These are phyloP conservation scores for Vitrella brassicaformis DNA, from an alignment of 73 alveolate species.

Conservation along the genomic window DNA sequence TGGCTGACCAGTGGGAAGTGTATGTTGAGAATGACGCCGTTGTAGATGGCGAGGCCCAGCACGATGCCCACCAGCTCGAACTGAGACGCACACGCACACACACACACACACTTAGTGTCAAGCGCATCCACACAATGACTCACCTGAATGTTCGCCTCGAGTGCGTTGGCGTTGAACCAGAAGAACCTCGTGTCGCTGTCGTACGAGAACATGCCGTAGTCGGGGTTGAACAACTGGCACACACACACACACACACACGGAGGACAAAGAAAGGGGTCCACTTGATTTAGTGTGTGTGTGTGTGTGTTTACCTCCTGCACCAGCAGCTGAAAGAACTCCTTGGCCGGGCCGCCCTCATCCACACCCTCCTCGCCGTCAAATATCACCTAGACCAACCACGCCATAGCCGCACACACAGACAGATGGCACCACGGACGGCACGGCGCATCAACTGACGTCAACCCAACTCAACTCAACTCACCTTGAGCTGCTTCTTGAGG, in stretches of 20 bases:
- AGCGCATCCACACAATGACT: neutral
- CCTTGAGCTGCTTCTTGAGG: slow-evolving; percentile 75
- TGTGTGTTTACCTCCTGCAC: slow-evolving; percentile 37
- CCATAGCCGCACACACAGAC: too few species aligned
- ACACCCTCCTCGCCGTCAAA: slow-evolving; percentile 88
- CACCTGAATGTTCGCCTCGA: slow-evolving; percentile 1
- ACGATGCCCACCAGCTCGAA: slow-evolving; percentile 82
- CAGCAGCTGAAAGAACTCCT: slow-evolving; percentile 82
- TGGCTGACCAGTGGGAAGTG: slow-evolving; percentile 81
- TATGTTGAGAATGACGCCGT: slow-evolving; percentile 70
- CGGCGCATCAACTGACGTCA: too few species aligned
- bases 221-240: slow-evolving; percentile 22
- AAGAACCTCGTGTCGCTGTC: slow-evolving; percentile 60
- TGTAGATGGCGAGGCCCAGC: slow-evolving; percentile 88
- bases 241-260: neutral
- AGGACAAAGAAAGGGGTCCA: neutral
- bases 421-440: too few species aligned
- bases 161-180: slow-evolving; percentile 85
- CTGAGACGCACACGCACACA: slow-evolving; percentile 1
- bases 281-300: neutral
- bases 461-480: too few species aligned
- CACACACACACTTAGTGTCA: neutral
- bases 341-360: slow-evolving; percentile 96
- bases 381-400: too few species aligned
- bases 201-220: slow-evolving; percentile 68